phyloP scores from a whole-genome alignment of 257 asterid species.

The Scutellaria barbata region DNA sequence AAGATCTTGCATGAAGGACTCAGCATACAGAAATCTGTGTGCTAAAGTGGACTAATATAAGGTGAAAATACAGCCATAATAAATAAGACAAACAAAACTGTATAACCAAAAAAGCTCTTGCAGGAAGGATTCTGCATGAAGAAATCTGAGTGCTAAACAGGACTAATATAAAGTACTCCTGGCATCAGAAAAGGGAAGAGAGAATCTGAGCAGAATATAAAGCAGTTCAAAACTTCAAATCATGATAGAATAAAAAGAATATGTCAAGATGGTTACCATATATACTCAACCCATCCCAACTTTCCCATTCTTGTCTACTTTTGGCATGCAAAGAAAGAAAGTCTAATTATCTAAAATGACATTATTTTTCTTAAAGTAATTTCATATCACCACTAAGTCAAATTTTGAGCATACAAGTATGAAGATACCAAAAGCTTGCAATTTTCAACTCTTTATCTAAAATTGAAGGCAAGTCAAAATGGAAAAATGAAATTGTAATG shows the following conservation, averaged over 20 bases:
- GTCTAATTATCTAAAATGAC: background rate
- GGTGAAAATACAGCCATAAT: too few relatives aligned
- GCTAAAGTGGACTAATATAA: conserved; percentile 6
- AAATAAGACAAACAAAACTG: too few relatives aligned
- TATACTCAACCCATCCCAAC: background rate
- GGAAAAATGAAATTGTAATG: background rate
- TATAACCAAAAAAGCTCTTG: background rate
- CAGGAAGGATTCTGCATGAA: conserved; percentile 14
- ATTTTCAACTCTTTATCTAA: background rate
- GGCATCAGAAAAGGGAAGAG: background rate
- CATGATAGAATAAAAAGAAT: conserved; percentile 1
- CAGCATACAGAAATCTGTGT: conserved; percentile 6
- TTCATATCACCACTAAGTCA: background rate
- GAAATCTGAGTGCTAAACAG: conserved; percentile 12
- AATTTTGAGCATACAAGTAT: background rate
- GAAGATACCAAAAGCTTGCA: background rate
- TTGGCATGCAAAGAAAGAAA: background rate
- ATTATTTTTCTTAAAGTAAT: background rate
- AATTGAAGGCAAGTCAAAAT: conserved; percentile 3
- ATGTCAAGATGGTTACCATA: background rate
- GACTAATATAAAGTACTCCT: background rate
- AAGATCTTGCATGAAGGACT: conserved; percentile 10
- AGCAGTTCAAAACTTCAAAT: conserved; percentile 10
- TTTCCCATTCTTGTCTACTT: background rate
- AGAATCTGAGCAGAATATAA: conserved; percentile 18